Evolutionary conservation across 2,329 filamentous ascomycete genomes (phyloP).

Genomic region (Ophiostoma populinum): DNA sequence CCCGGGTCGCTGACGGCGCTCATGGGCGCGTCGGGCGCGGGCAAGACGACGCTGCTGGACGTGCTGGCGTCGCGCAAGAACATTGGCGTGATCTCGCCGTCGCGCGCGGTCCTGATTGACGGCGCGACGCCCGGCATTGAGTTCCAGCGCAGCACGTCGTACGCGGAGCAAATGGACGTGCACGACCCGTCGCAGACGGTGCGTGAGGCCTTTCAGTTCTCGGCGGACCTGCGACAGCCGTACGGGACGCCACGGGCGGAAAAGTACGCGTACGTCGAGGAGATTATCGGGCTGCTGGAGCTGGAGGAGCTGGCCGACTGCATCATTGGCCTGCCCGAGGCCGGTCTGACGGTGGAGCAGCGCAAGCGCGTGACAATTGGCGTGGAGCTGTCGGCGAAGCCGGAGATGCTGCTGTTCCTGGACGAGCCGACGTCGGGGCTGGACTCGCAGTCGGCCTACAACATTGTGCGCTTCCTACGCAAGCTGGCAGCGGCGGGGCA

Average conservation of each 20-base stretch:
- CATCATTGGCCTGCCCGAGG: conserved; percentile 42
- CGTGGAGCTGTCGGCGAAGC: conserved; percentile 74
- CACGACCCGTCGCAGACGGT: conserved; percentile 46
- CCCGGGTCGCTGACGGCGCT: conserved; percentile 60
- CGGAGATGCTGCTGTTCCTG: conserved; percentile 57
- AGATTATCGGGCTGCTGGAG: conserved; percentile 37
- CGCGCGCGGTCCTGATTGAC: conserved; percentile 39
- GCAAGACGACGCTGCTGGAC: conserved; percentile 73
- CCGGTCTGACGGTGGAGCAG: conserved; percentile 52
- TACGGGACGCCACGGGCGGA: conserved; percentile 34
- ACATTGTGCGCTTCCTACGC: conserved; percentile 61
- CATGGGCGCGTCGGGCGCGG: conserved; percentile 72
- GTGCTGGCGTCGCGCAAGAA: conserved; percentile 48
- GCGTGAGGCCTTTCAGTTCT: conserved; percentile 45
- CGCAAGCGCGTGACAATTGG: conserved; percentile 74
- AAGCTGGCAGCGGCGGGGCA: conserved; percentile 67
- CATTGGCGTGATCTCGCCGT: conserved; percentile 34
- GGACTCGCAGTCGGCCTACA: conserved; percentile 55
- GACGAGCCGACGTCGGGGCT: conserved; percentile 67
- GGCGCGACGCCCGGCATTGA: conserved; percentile 37
- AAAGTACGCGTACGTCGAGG: conserved; percentile 42
- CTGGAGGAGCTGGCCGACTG: conserved; percentile 42
- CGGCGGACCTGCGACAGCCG: conserved; percentile 41
- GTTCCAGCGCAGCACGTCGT: conserved; percentile 42
- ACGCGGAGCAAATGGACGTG: conserved; percentile 45